phyloP scores from a whole-genome alignment of 192 early-diverging fungal species.

The Coemansia erecta region DNA sequence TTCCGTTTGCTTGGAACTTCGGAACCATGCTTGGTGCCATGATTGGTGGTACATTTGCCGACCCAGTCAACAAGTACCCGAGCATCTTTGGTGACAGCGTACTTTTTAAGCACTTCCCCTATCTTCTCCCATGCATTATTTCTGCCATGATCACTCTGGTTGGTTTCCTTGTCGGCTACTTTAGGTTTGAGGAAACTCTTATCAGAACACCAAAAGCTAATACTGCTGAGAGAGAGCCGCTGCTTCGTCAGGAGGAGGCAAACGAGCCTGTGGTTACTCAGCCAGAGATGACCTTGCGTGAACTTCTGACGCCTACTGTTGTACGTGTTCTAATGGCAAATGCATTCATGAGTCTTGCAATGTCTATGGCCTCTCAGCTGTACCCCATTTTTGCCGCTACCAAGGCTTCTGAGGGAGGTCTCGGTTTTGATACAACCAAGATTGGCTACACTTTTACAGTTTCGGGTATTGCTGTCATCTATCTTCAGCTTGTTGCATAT shows the following conservation, averaged over 20 bases:
- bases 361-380: slow-evolving; percentile 26
- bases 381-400: slow-evolving; percentile 52
- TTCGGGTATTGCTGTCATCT: slow-evolving; percentile 43
- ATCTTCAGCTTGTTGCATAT: slow-evolving; percentile 54
- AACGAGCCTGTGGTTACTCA: not conserved
- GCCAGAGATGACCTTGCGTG: slow-evolving; percentile 9
- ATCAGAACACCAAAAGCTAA: slow-evolving; percentile 2
- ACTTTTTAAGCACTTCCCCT: slow-evolving; percentile 70
- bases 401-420: slow-evolving; percentile 42
- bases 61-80: slow-evolving; percentile 71
- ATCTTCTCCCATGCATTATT: slow-evolving; percentile 80
- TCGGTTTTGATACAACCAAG: slow-evolving; percentile 51
- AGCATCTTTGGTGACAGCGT: slow-evolving; percentile 54
- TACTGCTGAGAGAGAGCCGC: not conserved
- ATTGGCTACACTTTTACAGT: slow-evolving; percentile 55
- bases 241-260: not conserved
- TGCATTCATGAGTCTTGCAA: slow-evolving; percentile 12
- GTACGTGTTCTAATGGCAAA: slow-evolving; percentile 26
- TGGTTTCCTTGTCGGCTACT: slow-evolving; percentile 63
- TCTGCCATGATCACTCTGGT: slow-evolving; percentile 60
- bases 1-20: slow-evolving; percentile 72
- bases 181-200: slow-evolving; percentile 65
- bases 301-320: slow-evolving; percentile 36
- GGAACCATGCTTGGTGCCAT: slow-evolving; percentile 65
- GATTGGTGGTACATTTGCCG: slow-evolving; percentile 77